Percentiles rank a stretch among this genome's conserved stretches.
These are phyloP conservation scores for Lepiota venenata DNA, from an alignment of 768 basidiomycete species.

Conservation along the genomic window DNA sequence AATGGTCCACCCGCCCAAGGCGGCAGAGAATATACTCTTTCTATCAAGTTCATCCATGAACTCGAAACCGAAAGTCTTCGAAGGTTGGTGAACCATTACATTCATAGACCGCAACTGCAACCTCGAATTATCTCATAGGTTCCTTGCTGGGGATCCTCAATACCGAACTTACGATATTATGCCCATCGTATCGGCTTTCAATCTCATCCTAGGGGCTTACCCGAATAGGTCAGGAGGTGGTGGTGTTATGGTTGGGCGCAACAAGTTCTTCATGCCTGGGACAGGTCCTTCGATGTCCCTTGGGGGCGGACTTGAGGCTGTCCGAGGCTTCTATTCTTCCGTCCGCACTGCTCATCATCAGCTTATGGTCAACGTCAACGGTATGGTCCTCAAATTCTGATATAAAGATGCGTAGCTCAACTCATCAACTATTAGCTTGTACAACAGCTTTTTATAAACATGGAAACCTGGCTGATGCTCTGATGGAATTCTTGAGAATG, in stretches of 20 bases:
- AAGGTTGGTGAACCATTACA: slow-evolving; percentile 26
- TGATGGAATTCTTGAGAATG: slow-evolving; percentile 48
- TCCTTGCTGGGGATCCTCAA: slow-evolving; percentile 51
- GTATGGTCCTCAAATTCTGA: slow-evolving; percentile 33
- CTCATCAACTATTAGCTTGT: slow-evolving; percentile 32
- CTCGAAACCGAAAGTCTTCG: slow-evolving; percentile 51
- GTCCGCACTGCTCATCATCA: slow-evolving; percentile 54
- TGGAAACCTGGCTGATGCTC: slow-evolving; percentile 62
- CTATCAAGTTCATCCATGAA: slow-evolving; percentile 37
- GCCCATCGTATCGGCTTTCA: slow-evolving; percentile 60
- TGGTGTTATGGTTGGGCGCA: slow-evolving; percentile 64
- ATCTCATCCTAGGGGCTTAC: slow-evolving; percentile 57
- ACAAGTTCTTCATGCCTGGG: slow-evolving; percentile 61
- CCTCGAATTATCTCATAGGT: slow-evolving; percentile 36
- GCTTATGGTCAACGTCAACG: slow-evolving; percentile 63
- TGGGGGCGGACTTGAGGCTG: slow-evolving; percentile 52
- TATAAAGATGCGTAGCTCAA: background rate
- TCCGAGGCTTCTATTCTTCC: slow-evolving; percentile 58
- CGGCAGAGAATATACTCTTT: slow-evolving; percentile 45
- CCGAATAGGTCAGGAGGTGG: slow-evolving; percentile 49
- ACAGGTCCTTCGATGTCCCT: slow-evolving; percentile 49
- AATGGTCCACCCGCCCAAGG: slow-evolving; percentile 23
- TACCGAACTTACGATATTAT: slow-evolving; percentile 54
- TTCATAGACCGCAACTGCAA: background rate
- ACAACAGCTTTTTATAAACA: slow-evolving; percentile 60